Evolutionary conservation across 495 filamentous ascomycete genomes (phyloP).

Genomic region (Bacidia gigantensis): DNA sequence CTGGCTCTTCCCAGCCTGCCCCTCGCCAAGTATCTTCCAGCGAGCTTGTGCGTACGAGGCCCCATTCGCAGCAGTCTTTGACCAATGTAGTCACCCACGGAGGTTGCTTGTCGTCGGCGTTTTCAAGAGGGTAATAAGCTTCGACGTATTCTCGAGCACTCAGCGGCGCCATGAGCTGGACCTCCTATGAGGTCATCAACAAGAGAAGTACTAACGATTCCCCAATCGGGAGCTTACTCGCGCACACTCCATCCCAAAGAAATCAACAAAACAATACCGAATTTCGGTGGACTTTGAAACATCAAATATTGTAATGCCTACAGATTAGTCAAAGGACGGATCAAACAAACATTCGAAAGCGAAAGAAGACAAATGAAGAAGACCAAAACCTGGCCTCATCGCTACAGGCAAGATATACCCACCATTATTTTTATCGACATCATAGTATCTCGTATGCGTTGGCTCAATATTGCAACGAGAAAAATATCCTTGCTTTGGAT

Average conservation of each 20-base stretch:
- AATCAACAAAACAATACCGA: conserved; percentile 12
- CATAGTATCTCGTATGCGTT: conserved; percentile 7
- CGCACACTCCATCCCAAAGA: conserved; percentile 4
- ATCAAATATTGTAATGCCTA: conserved; percentile 13
- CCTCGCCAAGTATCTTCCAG: conserved; percentile 11
- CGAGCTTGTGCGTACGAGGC: not conserved
- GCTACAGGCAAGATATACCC: not conserved
- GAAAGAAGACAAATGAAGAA: not conserved
- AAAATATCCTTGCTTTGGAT: not conserved
- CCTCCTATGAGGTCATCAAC: no score
- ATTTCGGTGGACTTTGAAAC: not conserved
- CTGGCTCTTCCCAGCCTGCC: not conserved
- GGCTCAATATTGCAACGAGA: not conserved
- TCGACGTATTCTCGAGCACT: conserved; percentile 5
- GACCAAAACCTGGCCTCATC: not conserved
- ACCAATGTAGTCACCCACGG: no score
- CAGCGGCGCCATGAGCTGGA: conserved; percentile 11
- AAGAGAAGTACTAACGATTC: no score
- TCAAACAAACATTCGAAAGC: not conserved
- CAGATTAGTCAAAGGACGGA: not conserved
- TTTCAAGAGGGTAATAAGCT: conserved; percentile 3
- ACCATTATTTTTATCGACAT: conserved; percentile 10
- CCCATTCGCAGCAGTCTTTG: not conserved
- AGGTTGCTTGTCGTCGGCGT: conserved; percentile 1
- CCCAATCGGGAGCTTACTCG: not conserved